Evolutionary conservation across 2,329 filamentous ascomycete genomes (phyloP), one percentile per base, ranked within the genome.

Genomic region (Exserohilum rostratum): DNA sequence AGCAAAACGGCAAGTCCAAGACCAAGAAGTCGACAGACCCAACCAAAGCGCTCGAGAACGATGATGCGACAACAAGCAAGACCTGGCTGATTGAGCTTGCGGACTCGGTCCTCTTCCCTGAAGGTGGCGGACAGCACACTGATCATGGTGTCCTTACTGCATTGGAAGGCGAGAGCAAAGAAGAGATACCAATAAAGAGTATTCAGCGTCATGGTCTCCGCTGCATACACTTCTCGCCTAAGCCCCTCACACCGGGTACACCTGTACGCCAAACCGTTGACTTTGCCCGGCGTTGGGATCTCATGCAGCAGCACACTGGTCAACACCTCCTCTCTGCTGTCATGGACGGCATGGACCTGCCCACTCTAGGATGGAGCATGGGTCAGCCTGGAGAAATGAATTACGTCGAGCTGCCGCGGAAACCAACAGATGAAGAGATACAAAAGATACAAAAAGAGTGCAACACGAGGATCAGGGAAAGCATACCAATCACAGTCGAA

Each of bases 161-260:
- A 13, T 42, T 72, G n/a, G 52, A 42, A 30, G 43, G 53, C 22
- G 55, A 61, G 2, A 50, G 13, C 2, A 33, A 46, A 42, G 60
- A 61, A 7, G 40, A 58, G 5, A 71, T 72, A 15, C 61, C 69
- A 5, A 67, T 73, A 30, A 66, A 57, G 18, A 69, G 58, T 40
- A 61, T 73, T 18, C 67, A 73, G 47, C 67, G 70, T 18, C 70
- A 71, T 46, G 70, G 84, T 78, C 68, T 96, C 84, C 29, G 82
- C 79, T 60, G 87, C 80, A 60, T 91, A 70, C 0, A 89, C 89
- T 25, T 88, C 89, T 93, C 93, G 93, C 38, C 93, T 90, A 68
- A 91, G 93, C 12, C 92, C 89, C 86, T 96, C 91, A 18, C 96
- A 80, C 0, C 93, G 90, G 40, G 93, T 83, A 71, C 64, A 5